Evolutionary conservation across 2,329 filamentous ascomycete genomes (phyloP).

Genomic region (Venturia effusa): DNA sequence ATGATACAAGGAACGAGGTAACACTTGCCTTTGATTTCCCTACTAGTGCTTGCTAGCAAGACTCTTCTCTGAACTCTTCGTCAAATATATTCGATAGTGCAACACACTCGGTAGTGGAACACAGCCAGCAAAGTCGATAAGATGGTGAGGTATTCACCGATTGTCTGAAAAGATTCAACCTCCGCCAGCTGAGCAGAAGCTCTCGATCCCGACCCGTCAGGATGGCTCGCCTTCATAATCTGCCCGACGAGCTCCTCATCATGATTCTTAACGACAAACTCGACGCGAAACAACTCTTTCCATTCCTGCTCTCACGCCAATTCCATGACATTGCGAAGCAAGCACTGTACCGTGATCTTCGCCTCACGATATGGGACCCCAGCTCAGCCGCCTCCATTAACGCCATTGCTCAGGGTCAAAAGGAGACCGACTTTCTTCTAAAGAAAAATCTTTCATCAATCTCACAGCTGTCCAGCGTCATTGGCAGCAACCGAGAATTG

Average conservation of each 20-base stretch:
- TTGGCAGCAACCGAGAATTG: too few species aligned
- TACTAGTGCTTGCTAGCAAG: too few species aligned
- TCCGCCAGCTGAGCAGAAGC: too few species aligned
- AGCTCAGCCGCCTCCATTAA: not conserved
- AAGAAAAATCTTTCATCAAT: not conserved
- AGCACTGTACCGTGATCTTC: not conserved
- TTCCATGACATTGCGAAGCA: not conserved
- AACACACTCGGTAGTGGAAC: too few species aligned
- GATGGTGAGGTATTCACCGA: too few species aligned
- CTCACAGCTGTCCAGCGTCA: not conserved
- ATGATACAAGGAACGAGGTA: too few species aligned
- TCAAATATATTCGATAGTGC: too few species aligned
- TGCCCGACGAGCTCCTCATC: not conserved
- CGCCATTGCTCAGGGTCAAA: not conserved
- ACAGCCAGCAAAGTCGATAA: too few species aligned
- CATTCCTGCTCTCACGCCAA: not conserved
- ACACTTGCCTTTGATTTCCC: too few species aligned
- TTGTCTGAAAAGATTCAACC: too few species aligned
- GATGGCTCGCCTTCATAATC: not conserved
- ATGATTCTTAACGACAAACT: not conserved
- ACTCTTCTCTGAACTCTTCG: too few species aligned
- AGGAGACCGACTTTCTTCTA: not conserved
- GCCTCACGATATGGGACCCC: not conserved
- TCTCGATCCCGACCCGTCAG: not conserved
- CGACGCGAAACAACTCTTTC: not conserved